Percentiles rank a stretch among this genome's conserved stretches.
phyloP scores from a whole-genome alignment of 1,284 basidiomycete genomes.

The Ganoderma boninense region DNA sequence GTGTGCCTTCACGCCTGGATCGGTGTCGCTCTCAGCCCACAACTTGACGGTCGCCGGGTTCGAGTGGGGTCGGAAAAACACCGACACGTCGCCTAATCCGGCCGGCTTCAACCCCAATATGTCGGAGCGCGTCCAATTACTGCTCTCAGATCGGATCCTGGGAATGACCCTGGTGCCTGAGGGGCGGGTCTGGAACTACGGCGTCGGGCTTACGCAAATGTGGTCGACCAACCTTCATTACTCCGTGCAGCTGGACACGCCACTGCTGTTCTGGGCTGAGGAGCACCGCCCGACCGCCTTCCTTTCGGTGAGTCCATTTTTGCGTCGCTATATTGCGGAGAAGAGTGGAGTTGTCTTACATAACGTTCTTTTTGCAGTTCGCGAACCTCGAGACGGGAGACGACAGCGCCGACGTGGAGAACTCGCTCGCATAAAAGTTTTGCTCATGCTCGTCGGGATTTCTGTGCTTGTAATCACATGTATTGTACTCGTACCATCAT shows the following conservation, averaged over 20 bases:
- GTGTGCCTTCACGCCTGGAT: conserved; percentile 97
- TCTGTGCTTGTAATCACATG: conserved; percentile 24
- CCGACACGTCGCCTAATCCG: conserved; percentile 86
- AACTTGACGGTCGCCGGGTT: conserved; percentile 91
- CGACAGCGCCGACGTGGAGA: conserved; percentile 91
- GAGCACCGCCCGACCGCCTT: conserved; percentile 93
- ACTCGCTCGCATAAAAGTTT: conserved; percentile 72
- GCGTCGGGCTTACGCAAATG: conserved; percentile 89
- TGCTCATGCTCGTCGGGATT: conserved; percentile 18
- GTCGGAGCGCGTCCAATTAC: conserved; percentile 95
- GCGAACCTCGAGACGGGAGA: conserved; percentile 86
- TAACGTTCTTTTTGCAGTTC: conserved; percentile 58
- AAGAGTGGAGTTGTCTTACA: conserved; percentile 14
- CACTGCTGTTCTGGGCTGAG: conserved; percentile 95
- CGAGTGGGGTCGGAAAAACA: conserved; percentile 98
- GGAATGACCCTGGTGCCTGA: conserved; percentile 93
- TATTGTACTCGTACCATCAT: conserved; percentile 21
- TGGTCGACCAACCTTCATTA: conserved; percentile 91
- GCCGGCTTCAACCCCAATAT: conserved; percentile 96
- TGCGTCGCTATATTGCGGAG: background rate
- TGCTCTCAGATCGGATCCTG: conserved; percentile 93
- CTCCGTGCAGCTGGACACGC: conserved; percentile 90
- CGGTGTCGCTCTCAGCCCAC: conserved; percentile 94
- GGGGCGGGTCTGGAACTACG: conserved; percentile 94
- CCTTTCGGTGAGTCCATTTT: conserved; percentile 70